Conservation (phyloP, 2,329 filamentous ascomycete genomes). For the Epichloe brachyelytri region DNA sequence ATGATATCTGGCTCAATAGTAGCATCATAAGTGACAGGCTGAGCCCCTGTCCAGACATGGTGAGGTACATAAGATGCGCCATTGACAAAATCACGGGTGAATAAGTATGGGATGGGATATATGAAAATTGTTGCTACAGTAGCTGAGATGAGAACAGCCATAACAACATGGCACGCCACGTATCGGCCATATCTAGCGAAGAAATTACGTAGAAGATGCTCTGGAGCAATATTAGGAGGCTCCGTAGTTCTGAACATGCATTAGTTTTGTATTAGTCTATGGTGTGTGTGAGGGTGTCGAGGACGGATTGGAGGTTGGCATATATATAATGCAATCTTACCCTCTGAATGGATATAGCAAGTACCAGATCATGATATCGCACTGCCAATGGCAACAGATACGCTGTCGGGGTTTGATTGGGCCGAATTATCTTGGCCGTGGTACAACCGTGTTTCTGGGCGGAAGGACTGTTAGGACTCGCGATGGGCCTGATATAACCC, state of each 20-base stretch:
- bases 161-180: slow-evolving; percentile 60
- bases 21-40: slow-evolving; percentile 42
- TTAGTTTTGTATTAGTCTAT: neutral
- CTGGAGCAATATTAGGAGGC: slow-evolving; percentile 50
- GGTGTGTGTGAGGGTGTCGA: neutral
- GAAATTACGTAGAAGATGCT: slow-evolving; percentile 50
- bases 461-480: too few species aligned
- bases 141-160: slow-evolving; percentile 62
- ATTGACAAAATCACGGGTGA: slow-evolving; percentile 57
- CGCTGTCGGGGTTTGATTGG: neutral
- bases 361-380: slow-evolving; percentile 4
- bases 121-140: slow-evolving; percentile 55
- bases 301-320: neutral
- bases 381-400: neutral
- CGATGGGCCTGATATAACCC: too few species aligned
- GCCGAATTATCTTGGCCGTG: neutral
- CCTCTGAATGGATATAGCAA: slow-evolving; percentile 8
- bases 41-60: slow-evolving; percentile 70
- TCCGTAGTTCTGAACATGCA: slow-evolving; percentile 50
- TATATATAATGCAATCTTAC: neutral
- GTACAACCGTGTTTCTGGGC: neutral
- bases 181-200: slow-evolving; percentile 59
- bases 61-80: slow-evolving; percentile 60
- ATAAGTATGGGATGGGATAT: slow-evolving; percentile 65
- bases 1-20: slow-evolving; percentile 53